phyloP scores from a whole-genome alignment of 2,329 filamentous ascomycete genomes.

The Herpomyces periplanetae region DNA sequence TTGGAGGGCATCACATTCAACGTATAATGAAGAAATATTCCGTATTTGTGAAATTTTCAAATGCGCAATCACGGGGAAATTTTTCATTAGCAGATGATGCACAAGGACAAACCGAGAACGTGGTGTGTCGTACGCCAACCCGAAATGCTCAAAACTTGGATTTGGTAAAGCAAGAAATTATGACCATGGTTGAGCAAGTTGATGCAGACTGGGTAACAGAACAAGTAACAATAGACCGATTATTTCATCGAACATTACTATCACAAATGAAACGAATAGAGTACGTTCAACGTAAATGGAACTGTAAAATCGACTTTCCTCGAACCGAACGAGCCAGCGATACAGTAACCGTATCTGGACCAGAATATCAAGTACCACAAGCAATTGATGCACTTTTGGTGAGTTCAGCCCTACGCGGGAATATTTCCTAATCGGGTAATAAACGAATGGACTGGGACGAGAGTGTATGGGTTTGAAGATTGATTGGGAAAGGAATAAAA shows the following conservation, averaged over 20 bases:
- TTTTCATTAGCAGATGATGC: conserved; percentile 80
- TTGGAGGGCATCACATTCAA: conserved; percentile 90
- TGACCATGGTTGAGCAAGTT: conserved; percentile 94
- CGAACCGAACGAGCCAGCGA: conserved; percentile 92
- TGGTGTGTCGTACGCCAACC: conserved; percentile 85
- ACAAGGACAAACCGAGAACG: conserved; percentile 95
- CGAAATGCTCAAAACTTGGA: conserved; percentile 88
- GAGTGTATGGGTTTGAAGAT: conserved; percentile 1
- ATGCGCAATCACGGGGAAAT: conserved; percentile 84
- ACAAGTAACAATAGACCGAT: conserved; percentile 59
- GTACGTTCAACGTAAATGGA: conserved; percentile 90
- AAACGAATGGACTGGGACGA: no score
- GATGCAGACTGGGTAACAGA: conserved; percentile 91
- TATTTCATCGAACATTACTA: conserved; percentile 81
- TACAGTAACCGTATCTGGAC: conserved; percentile 70
- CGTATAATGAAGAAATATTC: conserved; percentile 99
- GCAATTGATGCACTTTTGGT: conserved; percentile 79
- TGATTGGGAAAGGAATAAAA: neutral
- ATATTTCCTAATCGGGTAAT: no score
- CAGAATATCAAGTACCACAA: conserved; percentile 88
- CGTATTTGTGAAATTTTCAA: conserved; percentile 96
- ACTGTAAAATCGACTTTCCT: conserved; percentile 94
- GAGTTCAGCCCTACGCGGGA: no score
- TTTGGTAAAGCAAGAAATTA: conserved; percentile 87
- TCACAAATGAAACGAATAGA: conserved; percentile 59